Conservation (phyloP, 2,329 filamentous ascomycete genomes). For the Penicillium sp. region DNA sequence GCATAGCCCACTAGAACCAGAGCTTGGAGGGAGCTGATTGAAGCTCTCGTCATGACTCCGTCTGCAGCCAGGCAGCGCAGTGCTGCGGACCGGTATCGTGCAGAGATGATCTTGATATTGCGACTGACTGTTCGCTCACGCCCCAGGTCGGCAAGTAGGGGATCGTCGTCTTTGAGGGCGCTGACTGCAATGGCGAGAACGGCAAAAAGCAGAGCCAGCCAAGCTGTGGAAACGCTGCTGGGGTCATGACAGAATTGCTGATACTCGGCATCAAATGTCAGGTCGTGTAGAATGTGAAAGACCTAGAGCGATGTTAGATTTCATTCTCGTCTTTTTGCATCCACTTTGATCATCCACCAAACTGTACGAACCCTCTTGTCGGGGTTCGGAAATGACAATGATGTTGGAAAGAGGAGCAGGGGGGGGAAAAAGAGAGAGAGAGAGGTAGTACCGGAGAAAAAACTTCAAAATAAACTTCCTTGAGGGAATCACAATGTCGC, state of each 20-base stretch:
- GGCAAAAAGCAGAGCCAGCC: constrained; percentile 37
- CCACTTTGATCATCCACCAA: too few species aligned
- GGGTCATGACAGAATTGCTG: constrained; percentile 33
- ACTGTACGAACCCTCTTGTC: too few species aligned
- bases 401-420: neutral
- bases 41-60: constrained; percentile 34
- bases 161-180: constrained; percentile 33
- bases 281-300: constrained; percentile 39
- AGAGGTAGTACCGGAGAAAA: constrained; percentile 31
- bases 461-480: constrained; percentile 33
- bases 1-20: constrained; percentile 38
- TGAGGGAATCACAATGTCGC: constrained; percentile 33
- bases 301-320: constrained; percentile 15
- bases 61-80: constrained; percentile 37
- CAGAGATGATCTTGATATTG: constrained; percentile 33
- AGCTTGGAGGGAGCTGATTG: constrained; percentile 36
- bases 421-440: neutral
- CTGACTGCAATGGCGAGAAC: constrained; percentile 36
- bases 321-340: too few species aligned
- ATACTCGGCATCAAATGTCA: constrained; percentile 38
- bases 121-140: constrained; percentile 32
- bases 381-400: too few species aligned
- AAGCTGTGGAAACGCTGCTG: constrained; percentile 31
- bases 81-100: constrained; percentile 34
- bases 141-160: constrained; percentile 33